Conservation (phyloP, 140 eudicot genomes). For the Cichorium intybus region DNA sequence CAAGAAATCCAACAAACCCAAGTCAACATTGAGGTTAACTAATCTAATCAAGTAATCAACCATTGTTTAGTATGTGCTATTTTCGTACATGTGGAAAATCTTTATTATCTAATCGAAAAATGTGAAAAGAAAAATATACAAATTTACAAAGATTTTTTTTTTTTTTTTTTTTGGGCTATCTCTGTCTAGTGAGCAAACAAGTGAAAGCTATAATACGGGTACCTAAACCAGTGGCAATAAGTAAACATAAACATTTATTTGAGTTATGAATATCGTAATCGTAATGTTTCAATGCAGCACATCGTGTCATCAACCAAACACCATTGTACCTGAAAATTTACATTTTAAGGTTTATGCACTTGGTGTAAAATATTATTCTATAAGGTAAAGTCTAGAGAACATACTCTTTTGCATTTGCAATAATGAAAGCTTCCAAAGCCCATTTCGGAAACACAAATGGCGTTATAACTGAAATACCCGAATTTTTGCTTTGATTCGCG, state of each 20-base stretch:
- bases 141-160: background rate
- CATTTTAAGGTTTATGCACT: background rate
- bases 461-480: constrained; percentile 32
- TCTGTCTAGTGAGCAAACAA: constrained; percentile 43
- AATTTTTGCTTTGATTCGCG: constrained; percentile 52
- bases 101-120: background rate
- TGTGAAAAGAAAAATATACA: constrained; percentile 7
- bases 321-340: constrained; percentile 56
- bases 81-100: background rate
- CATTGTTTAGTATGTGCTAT: too few species aligned
- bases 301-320: constrained; percentile 84
- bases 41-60: too few species aligned
- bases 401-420: constrained; percentile 83
- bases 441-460: constrained; percentile 67
- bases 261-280: constrained; percentile 55
- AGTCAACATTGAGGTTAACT: constrained; percentile 13
- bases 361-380: background rate
- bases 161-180: constrained; percentile 11
- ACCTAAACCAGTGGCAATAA: constrained; percentile 40
- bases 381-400: constrained; percentile 1
- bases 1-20: constrained; percentile 34
- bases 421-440: constrained; percentile 84
- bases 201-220: constrained; percentile 63
- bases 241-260: constrained; percentile 39
- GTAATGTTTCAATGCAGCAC: constrained; percentile 53